Evolutionary conservation across 305 asterid species (phyloP), one percentile per base, ranked within the genome.

Genomic region (Fraxinus paxiana): DNA sequence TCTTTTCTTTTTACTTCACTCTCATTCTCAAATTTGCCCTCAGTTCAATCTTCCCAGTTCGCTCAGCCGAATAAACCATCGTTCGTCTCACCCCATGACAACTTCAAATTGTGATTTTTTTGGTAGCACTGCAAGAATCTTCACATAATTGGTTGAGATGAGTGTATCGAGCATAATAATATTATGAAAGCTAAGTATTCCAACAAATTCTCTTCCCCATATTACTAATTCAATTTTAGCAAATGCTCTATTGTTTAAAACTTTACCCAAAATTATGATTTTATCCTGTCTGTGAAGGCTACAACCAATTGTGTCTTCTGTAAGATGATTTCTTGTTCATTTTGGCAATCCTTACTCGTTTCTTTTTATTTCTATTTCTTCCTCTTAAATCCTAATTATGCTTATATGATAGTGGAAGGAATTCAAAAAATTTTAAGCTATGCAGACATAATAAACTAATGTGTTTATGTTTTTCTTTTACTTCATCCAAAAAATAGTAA

Each of bases 321-420:
- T 9, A 1, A 31, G 75, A 54, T 28, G 41, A 63, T 82, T 77
- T 84, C 75, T 31, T 26, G 24, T 73, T 65, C n/a, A 71, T 77
- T 77, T 75, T 65, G 2, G 1, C 17, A 65, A 48, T 56, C 56
- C 26, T 12, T 71, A 41, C 10, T 26, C 56, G 48, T 31, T 48
- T 54, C 54, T 48, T 65, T 75, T 1, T 30, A 35, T 46, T n/a
- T n/a, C 20, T 76, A 73, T 31, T 77, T n/a, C 0, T 15, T 63
- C 73, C 65, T 30, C 1, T 4, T 43, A 43, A 43, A 43, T 20
- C 31, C 28, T 69, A 26, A 79, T 20, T 43, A 2, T 67, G 48
- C 24, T 31, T 31, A 65, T 20, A 61, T 38, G 17, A 48, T 43
- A 7, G 48, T 41, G 18, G 84, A 34, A 76, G 59, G 12, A 43